These are phyloP conservation scores for Metschnikowia cerradonensis DNA, from an alignment of 805 yeast genomes.

Conservation along the genomic window DNA sequence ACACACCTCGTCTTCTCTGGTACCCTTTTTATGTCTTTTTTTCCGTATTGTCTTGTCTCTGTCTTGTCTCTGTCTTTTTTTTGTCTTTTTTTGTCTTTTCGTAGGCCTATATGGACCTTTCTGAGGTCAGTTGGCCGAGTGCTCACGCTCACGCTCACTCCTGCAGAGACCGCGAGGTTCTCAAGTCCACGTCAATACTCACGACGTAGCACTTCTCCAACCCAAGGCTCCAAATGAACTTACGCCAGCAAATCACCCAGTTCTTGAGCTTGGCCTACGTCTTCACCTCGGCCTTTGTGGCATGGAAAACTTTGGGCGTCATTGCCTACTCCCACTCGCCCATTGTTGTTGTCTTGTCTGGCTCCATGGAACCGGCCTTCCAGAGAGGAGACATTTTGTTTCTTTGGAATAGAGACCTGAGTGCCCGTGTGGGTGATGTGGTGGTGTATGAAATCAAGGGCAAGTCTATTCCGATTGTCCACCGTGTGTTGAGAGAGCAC, in stretches of 20 bases:
- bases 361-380: conserved; percentile 99
- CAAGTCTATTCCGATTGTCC: conserved; percentile 91
- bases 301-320: conserved; percentile 81
- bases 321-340: conserved; percentile 85
- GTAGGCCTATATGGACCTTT: no score
- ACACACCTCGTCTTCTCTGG: no score
- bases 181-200: conserved; percentile 2
- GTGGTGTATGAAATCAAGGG: conserved; percentile 86
- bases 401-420: conserved; percentile 77
- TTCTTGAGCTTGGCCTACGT: conserved; percentile 72
- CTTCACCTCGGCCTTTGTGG: conserved; percentile 82
- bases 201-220: background rate
- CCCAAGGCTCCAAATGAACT: conserved; percentile 41
- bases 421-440: conserved; percentile 78
- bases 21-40: no score
- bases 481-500: conserved; percentile 87
- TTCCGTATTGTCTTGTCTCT: no score
- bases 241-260: conserved; percentile 60
- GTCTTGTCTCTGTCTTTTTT: background rate
- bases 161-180: background rate
- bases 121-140: no score
- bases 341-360: conserved; percentile 92
- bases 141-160: background rate
- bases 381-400: conserved; percentile 94
- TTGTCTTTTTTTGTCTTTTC: background rate